phyloP scores from a whole-genome alignment of 2,329 filamentous ascomycete genomes.

The Calonectria fujianensis region DNA sequence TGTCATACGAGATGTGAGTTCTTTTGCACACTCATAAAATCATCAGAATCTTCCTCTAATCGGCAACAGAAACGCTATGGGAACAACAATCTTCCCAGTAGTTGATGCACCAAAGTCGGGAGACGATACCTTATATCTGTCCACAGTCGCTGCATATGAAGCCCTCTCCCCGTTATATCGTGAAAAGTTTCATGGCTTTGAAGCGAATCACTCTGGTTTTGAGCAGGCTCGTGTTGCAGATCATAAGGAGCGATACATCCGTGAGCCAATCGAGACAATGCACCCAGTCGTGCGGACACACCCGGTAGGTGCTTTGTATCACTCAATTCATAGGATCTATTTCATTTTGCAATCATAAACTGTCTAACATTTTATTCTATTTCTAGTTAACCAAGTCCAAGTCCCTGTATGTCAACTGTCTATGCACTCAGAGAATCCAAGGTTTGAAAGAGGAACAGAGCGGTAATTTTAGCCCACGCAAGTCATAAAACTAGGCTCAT shows the following conservation, averaged over 20 bases:
- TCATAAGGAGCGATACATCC: constrained; percentile 26
- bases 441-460: constrained; percentile 82
- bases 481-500: background rate
- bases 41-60: constrained; percentile 36
- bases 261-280: constrained; percentile 63
- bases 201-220: constrained; percentile 34
- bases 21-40: background rate
- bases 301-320: constrained; percentile 58
- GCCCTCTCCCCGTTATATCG: constrained; percentile 28
- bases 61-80: constrained; percentile 43
- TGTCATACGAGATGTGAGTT: constrained; percentile 62
- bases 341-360: background rate
- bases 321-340: too few species aligned
- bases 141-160: constrained; percentile 32
- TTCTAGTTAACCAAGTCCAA: constrained; percentile 55
- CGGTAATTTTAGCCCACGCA: constrained; percentile 61
- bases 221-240: constrained; percentile 31
- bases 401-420: constrained; percentile 79
- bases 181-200: constrained; percentile 33
- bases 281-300: constrained; percentile 65
- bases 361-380: background rate
- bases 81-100: constrained; percentile 60
- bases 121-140: constrained; percentile 37
- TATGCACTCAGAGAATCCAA: constrained; percentile 77
- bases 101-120: constrained; percentile 24